Conservation (phyloP, 768 basidiomycete genomes). For the Pluteus cervinus region DNA sequence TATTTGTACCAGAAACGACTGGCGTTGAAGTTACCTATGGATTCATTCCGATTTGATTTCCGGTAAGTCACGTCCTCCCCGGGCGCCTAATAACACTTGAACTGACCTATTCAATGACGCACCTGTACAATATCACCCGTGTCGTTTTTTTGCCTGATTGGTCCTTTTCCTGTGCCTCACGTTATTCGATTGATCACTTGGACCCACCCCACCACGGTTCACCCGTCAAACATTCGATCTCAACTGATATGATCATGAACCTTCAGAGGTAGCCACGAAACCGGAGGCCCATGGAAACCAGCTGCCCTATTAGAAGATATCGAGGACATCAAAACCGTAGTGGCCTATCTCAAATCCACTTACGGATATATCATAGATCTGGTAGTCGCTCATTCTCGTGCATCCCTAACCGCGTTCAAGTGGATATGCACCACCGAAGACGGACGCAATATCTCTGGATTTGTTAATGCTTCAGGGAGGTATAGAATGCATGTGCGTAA, state of each 20-base stretch:
- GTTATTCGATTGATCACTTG: slow-evolving; percentile 7
- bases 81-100: too few relatives aligned
- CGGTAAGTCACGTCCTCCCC: too few relatives aligned
- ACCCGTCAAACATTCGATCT: too few relatives aligned
- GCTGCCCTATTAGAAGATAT: slow-evolving; percentile 56
- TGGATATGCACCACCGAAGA: slow-evolving; percentile 66
- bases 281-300: slow-evolving; percentile 58
- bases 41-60: slow-evolving; percentile 87
- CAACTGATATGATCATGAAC: too few relatives aligned
- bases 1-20: slow-evolving; percentile 78
- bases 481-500: slow-evolving; percentile 71
- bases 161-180: background rate
- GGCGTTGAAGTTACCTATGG: slow-evolving; percentile 56
- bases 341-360: slow-evolving; percentile 46
- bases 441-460: slow-evolving; percentile 48
- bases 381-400: slow-evolving; percentile 76
- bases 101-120: background rate
- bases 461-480: slow-evolving; percentile 71
- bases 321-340: slow-evolving; percentile 61
- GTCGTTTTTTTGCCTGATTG: slow-evolving; percentile 1
- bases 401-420: slow-evolving; percentile 56
- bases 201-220: too few relatives aligned
- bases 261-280: slow-evolving; percentile 71
- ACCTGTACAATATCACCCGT: background rate
- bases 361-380: slow-evolving; percentile 68